These are phyloP conservation scores for Megacollybia platyphylla DNA, from an alignment of 1,284 basidiomycete species.

Conservation along the genomic window DNA sequence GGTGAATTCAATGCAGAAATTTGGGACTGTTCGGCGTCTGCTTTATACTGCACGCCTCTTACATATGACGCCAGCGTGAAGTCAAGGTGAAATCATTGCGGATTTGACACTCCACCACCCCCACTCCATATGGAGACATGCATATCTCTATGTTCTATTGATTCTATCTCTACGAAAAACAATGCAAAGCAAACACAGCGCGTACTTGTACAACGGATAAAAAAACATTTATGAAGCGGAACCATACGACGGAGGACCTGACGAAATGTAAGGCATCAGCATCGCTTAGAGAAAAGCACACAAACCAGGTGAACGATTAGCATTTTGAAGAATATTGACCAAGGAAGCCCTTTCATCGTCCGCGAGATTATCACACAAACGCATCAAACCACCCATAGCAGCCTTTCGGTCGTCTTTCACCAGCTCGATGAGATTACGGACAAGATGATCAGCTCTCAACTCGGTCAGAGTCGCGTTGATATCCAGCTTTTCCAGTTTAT, in stretches of 20 bases:
- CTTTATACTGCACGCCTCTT: too few relatives aligned
- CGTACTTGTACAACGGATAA: too few relatives aligned
- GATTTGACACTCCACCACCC: too few relatives aligned
- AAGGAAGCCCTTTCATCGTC: slow-evolving; percentile 61
- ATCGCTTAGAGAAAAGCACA: slow-evolving; percentile 2
- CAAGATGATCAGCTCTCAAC: slow-evolving; percentile 52
- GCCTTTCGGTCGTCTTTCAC: slow-evolving; percentile 60
- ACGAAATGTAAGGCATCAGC: background rate
- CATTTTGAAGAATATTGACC: slow-evolving; percentile 45
- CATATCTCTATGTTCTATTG: too few relatives aligned
- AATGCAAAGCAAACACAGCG: too few relatives aligned
- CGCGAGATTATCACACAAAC: slow-evolving; percentile 56
- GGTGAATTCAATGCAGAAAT: too few relatives aligned
- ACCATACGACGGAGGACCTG: background rate
- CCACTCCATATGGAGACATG: too few relatives aligned
- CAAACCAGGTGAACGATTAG: slow-evolving; percentile 39
- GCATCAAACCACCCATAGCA: slow-evolving; percentile 52
- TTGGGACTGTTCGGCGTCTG: too few relatives aligned
- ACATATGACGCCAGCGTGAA: too few relatives aligned
- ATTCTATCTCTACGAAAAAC: too few relatives aligned
- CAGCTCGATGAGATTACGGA: slow-evolving; percentile 47
- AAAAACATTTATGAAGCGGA: too few relatives aligned
- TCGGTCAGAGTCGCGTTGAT: slow-evolving; percentile 44
- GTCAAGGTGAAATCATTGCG: too few relatives aligned
- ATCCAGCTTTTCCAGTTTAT: slow-evolving; percentile 57